Base-by-base conservation (phyloP, 1,284 basidiomycete species). In the Malassezia furfur region DNA sequence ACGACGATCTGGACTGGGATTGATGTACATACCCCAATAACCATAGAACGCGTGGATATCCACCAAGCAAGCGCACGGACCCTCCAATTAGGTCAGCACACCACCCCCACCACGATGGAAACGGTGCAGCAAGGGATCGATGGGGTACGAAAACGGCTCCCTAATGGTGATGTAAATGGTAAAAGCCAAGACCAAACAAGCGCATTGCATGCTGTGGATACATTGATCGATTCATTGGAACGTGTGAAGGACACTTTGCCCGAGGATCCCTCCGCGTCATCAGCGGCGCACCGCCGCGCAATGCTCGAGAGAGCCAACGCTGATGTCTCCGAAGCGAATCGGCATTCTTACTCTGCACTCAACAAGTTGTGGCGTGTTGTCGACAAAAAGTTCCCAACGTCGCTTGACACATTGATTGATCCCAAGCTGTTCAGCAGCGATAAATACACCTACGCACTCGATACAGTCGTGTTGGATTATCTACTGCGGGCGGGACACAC, bases 1-100 rank as follows among this genome's bases (percentile, higher is more conserved):
- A 74, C 40, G 70, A 61, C 19, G 72, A 74, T 36, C 54, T 74
- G 7, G 72, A 74, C 48, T 74, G 72, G 72, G 72, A 74, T 49
- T 67, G 61, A 46, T 17, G 25, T 28, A 28, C 25, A 28, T 28
- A 28, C 25, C 25, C 25, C 25, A 28, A 28, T 28, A 4, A 7
- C 3, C 25, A 28, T 28, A 28, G 25, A 7, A 28, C 25, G 25
- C 25, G 25, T 7, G 25, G 25, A 28, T 7, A 28, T 28, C 25
- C 25, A 28, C 25, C 25, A 7, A 3, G 21, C 14, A 15, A 19
- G 11, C 32, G 43, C 43, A 45, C 45, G 45, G 45, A 34, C 31
- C 45, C 25, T 12, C 19, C 12, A 3, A 21, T 47, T 19, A 36
- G 11, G 43, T 30, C 17, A 31, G 25, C 43, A 30, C 17, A 5